A percentile compares a stretch with the other conserved stretches of the same genome.
These are phyloP conservation scores for Hysterium pulicare DNA, from an alignment of 2,329 filamentous ascomycete species.

Conservation along the genomic window DNA sequence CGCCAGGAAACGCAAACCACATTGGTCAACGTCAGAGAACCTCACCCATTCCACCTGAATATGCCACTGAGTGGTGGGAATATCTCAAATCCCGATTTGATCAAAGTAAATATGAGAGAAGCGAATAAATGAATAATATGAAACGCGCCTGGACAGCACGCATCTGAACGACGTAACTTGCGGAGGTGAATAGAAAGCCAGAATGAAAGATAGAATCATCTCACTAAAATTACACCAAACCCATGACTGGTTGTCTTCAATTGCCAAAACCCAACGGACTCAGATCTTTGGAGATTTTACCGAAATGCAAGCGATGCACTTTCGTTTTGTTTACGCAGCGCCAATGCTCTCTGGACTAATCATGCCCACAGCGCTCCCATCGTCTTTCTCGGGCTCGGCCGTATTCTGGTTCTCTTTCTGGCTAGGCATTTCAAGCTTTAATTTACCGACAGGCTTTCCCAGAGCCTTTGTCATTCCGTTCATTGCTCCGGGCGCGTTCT, in stretches of 20 bases:
- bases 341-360: constrained; percentile 78
- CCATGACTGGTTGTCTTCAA: not conserved
- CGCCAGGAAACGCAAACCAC: constrained; percentile 12
- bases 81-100: not conserved
- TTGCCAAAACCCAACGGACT: not conserved
- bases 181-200: not conserved
- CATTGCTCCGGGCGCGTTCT: constrained; percentile 10
- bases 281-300: not conserved
- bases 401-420: constrained; percentile 60
- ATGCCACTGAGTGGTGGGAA: not conserved
- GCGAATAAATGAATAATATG: not conserved
- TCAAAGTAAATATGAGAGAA: not conserved
- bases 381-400: constrained; percentile 63
- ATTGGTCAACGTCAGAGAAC: not conserved
- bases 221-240: not conserved
- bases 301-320: not conserved
- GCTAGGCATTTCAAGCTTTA: constrained; percentile 45
- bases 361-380: constrained; percentile 66
- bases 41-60: not conserved
- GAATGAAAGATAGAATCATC: not conserved
- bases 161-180: not conserved
- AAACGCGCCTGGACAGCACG: not conserved
- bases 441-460: constrained; percentile 56
- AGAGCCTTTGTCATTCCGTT: constrained; percentile 27
- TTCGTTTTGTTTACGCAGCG: constrained; percentile 7